Conservation (phyloP, 2,329 filamentous ascomycete genomes). For the Fusarium begoniae region DNA sequence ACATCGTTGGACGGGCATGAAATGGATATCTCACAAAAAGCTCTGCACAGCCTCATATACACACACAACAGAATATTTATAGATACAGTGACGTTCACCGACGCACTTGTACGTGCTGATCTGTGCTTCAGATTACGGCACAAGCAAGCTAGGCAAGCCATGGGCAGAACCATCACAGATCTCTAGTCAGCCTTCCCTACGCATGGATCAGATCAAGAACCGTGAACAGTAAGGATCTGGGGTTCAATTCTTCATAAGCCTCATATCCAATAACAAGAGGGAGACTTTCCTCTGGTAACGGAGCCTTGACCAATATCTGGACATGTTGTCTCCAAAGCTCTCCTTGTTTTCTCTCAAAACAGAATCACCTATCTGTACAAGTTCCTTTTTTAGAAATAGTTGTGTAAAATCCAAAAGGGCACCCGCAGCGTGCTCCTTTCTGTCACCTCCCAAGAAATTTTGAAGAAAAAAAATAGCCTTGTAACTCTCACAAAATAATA, state of each 20-base stretch:
- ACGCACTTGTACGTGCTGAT: neutral
- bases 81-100: neutral
- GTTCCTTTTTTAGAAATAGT: conserved; percentile 14
- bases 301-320: conserved; percentile 17
- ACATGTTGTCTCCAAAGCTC: conserved; percentile 13
- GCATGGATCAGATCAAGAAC: conserved; percentile 23
- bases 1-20: neutral
- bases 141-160: conserved; percentile 13
- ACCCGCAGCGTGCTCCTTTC: neutral
- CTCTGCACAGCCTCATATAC: neutral
- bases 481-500: conserved; percentile 10
- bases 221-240: conserved; percentile 18
- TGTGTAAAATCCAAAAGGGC: conserved; percentile 10
- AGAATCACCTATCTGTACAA: conserved; percentile 11
- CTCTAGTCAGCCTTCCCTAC: conserved; percentile 16
- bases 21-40: neutral
- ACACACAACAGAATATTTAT: neutral
- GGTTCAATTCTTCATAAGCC: conserved; percentile 9
- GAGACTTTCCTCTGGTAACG: neutral
- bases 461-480: neutral
- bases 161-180: neutral
- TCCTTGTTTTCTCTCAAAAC: conserved; percentile 3
- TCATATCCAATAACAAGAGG: conserved; percentile 11
- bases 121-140: conserved; percentile 10
- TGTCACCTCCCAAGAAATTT: neutral